Evolutionary conservation across 345 rosid genomes (phyloP), one percentile per base, ranked within the genome.

Genomic region (Rubroshorea leprosula): DNA sequence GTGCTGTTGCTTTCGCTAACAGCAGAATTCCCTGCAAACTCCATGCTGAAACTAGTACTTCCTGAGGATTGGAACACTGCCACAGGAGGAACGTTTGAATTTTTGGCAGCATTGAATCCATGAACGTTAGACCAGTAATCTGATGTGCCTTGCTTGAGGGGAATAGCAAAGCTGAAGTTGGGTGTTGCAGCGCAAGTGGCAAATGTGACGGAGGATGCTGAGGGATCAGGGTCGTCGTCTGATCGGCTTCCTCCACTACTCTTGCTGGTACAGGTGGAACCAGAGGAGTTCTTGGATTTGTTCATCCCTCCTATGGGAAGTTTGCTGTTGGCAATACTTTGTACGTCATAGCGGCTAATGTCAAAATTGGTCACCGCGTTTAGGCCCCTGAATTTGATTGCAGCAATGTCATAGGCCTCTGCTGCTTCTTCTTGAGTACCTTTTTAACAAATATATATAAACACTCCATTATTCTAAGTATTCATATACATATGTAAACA

Each of bases 361-460:
- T 89, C 95, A 12, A 92, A 89, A 68, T 92, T 92, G 35, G 98
- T 89, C 22, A 92, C 97, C 0, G 97, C 98, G 60, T 86, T 89
- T 24, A 83, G 68, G 20, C 98, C 98, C 4, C 98, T 75, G 66
- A 92, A 89, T 62, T 92, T 92, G 60, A 92, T 92, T 29, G 98
- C 98, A 0, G 98, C 98, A 45, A 92, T 89, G 74, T 92, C 98
- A 25, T 92, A 92, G 9, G 98, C 98, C 72, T 92, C 98, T 0
- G 98, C 97, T 16, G 98, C 98, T 68, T 92, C 99, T 56, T 92
- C 98, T 60, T 92, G 95, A 2, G 98, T 92, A 67, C 86, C 98
- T 91, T 35, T 35, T n/a, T n/a, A n/a, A n/a, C n/a, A n/a, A n/a
- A n/a, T n/a, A n/a, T n/a, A n/a, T n/a, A n/a, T n/a, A n/a, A n/a